Percentiles rank a stretch among this genome's conserved stretches.
Evolutionary conservation across 1,139 yeast species (phyloP).

Genomic region (Chernovozyma sophiae-reginae): DNA sequence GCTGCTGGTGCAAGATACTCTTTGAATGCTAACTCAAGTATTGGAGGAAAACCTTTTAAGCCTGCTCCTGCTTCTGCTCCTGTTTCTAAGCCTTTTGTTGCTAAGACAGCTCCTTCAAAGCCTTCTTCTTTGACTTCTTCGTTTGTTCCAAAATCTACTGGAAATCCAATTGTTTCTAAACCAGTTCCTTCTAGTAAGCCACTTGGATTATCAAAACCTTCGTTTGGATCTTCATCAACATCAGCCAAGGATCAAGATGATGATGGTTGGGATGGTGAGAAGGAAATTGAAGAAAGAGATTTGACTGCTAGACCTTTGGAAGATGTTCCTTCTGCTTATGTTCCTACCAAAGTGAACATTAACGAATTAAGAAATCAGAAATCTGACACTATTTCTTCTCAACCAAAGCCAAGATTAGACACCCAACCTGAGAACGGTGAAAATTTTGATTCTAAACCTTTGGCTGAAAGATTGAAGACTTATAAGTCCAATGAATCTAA

Average conservation of each 20-base stretch:
- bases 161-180: constrained; percentile 30
- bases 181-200: constrained; percentile 24
- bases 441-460: constrained; percentile 30
- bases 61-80: constrained; percentile 14
- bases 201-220: constrained; percentile 9
- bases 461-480: constrained; percentile 41
- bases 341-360: constrained; percentile 54
- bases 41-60: constrained; percentile 16
- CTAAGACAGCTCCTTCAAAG: constrained; percentile 18
- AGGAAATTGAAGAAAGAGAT: constrained; percentile 69
- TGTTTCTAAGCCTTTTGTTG: constrained; percentile 17
- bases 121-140: constrained; percentile 21
- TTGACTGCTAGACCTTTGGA: constrained; percentile 59
- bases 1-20: constrained; percentile 97
- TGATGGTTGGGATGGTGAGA: constrained; percentile 63
- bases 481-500: constrained; percentile 18
- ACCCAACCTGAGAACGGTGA: constrained; percentile 16
- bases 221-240: too few species aligned
- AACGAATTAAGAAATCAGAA: constrained; percentile 42
- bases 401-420: constrained; percentile 22
- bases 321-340: constrained; percentile 61
- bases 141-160: constrained; percentile 36
- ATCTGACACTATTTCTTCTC: constrained; percentile 45
- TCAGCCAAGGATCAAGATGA: constrained; percentile 38
- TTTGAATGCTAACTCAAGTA: constrained; percentile 36